These are phyloP conservation scores for Fusarium fujikuroi DNA, from an alignment of 2,329 filamentous ascomycete species.

Conservation along the genomic window DNA sequence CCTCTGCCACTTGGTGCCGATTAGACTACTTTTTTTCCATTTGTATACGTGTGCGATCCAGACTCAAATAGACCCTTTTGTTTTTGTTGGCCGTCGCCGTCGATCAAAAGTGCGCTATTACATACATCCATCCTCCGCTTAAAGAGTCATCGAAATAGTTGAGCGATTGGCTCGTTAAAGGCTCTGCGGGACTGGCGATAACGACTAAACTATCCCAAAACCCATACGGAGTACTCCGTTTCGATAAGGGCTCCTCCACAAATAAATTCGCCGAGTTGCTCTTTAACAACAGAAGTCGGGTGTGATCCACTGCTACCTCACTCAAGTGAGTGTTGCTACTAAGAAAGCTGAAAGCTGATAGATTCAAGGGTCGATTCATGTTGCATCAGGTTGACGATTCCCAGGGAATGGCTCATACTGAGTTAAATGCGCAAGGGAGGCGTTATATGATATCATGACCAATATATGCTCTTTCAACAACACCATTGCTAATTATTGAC, in stretches of 20 bases:
- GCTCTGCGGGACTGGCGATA: constrained; percentile 17
- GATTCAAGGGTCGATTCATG: neutral
- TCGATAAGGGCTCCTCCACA: constrained; percentile 32
- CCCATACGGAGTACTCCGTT: neutral
- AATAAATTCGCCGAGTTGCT: constrained; percentile 1
- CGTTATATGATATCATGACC: neutral
- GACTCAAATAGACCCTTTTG: constrained; percentile 32
- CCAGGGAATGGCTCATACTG: neutral
- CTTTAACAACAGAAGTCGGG: neutral
- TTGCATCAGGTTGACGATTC: neutral
- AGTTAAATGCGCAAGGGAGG: neutral
- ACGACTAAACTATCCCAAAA: neutral
- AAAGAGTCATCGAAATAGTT: constrained; percentile 3
- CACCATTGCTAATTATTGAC: constrained; percentile 20
- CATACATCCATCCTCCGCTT: constrained; percentile 1
- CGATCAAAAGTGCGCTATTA: constrained; percentile 9
- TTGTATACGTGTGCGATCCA: constrained; percentile 38
- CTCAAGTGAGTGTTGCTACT: constrained; percentile 11
- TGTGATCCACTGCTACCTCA: constrained; percentile 7
- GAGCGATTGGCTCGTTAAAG: constrained; percentile 32
- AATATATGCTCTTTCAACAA: constrained; percentile 19
- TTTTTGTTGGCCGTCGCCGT: neutral
- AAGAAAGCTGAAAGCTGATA: neutral
- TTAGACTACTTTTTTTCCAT: constrained; percentile 11
- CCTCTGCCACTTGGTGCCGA: constrained; percentile 12